These are phyloP conservation scores for Starmerella apicola DNA, from an alignment of 805 yeast species.

Conservation along the genomic window DNA sequence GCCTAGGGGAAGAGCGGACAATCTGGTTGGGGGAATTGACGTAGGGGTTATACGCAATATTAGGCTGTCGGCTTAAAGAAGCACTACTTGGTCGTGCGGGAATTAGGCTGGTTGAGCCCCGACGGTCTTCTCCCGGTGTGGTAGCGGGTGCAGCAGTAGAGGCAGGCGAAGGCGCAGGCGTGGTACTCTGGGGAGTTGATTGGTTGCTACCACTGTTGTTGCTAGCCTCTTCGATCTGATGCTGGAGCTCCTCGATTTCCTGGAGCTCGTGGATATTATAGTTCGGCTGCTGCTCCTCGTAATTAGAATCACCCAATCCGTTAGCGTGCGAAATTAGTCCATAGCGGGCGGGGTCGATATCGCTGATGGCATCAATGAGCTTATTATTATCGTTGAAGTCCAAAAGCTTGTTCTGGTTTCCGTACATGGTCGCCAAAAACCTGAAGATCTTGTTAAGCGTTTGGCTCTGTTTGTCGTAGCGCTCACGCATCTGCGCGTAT, in stretches of 20 bases:
- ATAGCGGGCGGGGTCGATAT: conserved; percentile 3
- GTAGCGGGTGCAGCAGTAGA: too few species aligned
- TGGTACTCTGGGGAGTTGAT: not conserved
- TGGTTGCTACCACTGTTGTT: not conserved
- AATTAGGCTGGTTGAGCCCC: too few species aligned
- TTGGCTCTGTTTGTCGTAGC: conserved; percentile 73
- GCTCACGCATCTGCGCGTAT: conserved; percentile 67
- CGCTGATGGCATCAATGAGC: conserved; percentile 5
- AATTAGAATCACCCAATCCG: not conserved
- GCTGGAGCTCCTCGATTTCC: conserved; percentile 22
- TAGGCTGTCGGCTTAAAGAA: too few species aligned
- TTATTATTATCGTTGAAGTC: conserved; percentile 19
- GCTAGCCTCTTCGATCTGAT: conserved; percentile 18
- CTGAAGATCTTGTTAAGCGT: conserved; percentile 78
- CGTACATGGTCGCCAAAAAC: conserved; percentile 74
- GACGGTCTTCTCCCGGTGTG: too few species aligned
- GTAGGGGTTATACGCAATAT: too few species aligned
- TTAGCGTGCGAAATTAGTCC: conserved; percentile 8
- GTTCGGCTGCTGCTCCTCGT: conserved; percentile 3
- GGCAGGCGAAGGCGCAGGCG: not conserved
- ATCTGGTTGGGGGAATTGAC: not conserved
- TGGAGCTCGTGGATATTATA: conserved; percentile 17
- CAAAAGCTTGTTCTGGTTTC: conserved; percentile 42
- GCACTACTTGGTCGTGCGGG: too few species aligned
- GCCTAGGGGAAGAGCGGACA: not conserved